Base-by-base conservation (phyloP, 441 rosid genomes). In the Raphanus hybrid region DNA sequence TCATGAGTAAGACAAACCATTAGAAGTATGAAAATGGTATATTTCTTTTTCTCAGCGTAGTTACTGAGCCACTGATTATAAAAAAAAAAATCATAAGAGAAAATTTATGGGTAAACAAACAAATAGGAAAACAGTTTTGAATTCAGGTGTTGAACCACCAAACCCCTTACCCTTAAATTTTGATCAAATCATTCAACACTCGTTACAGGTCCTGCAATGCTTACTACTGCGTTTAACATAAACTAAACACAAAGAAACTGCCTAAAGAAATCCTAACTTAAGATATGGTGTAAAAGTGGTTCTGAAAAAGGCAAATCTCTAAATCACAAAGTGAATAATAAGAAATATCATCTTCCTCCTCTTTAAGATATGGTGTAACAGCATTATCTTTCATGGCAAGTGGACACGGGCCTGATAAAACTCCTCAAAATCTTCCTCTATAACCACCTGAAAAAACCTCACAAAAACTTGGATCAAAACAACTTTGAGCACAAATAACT, bases 141-240 rank as follows among this genome's bases (percentile, higher is more conserved):
- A 34, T 66, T 45, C 14, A 52, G 43, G 11, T 15, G 69, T 5
- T 18, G 16, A 16, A 70, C 54, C 8, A 39, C 8, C 1, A 8
- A 55, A 48, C 10, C 83, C 26, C 26, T 76, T 87, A 91, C 99
- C 86, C 97, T 86, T 86, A 98, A 96, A 82, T 96, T 98, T 80
- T 96, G 98, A 83, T 96, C 99, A 80, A 96, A 96, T 66, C 99
- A 97, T 83, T 96, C 98, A 61, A 92, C 95, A 81, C 97, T 2
- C 96, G 84, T 93, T 88, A 84, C 99, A 93, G 64, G 95, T 83
- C 82, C 98, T 86, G 67, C 98, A 93, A 74, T 96, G 99, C 85
- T 96, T 96, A 86, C 99, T 96, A 68, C 87, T 90, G 64, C 84
- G 91, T 84, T 90, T 93, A 79, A 96, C 98, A 97, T 92, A 71